Base-by-base conservation (phyloP, 495 filamentous ascomycete species). In the Daldinia decipiens region DNA sequence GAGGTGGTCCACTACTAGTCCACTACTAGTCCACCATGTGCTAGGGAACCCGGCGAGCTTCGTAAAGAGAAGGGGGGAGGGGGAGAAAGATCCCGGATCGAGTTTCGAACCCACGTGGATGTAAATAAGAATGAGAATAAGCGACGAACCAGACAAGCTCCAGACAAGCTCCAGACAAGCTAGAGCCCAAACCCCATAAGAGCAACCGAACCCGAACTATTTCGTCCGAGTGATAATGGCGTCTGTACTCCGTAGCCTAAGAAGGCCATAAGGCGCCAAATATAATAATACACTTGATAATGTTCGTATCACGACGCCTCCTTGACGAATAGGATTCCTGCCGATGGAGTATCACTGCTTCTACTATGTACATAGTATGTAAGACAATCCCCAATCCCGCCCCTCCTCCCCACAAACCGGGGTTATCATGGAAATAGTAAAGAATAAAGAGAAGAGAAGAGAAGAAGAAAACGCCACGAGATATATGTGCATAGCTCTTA, bases 311-410 rank as follows among this genome's bases (percentile, higher is more conserved):
- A 59, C 36, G 40, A 38, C 27, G 38, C 27, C 43, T 50, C 5
- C 9, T 58, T n/a, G 55, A 56, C 70, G 59, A 72, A 68, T 72
- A 59, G 70, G 70, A 72, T 67, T 59, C 64, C 36, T 64, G 64
- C 64, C 70, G 59, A 64, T 38, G 34, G 40, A 36, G 38, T 60
- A 45, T 50, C 32, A 51, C 51, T 55, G 56, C 32, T 59, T 47
- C 17, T 19, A n/a, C n/a, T n/a, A n/a, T n/a, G n/a, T n/a, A n/a
- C n/a, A n/a, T n/a, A n/a, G n/a, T n/a, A n/a, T n/a, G n/a, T n/a
- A n/a, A n/a, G n/a, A n/a, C n/a, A n/a, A n/a, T n/a, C n/a, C n/a
- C n/a, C n/a, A 60, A 31, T 17, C 65, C 34, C 34, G 34, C 34
- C 34, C 34, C 12, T 36, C 34, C 34, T 36, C 34, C 52, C 59